These are phyloP conservation scores for Cadophora sp. DNA, from an alignment of 2,329 filamentous ascomycete genomes.

Conservation along the genomic window DNA sequence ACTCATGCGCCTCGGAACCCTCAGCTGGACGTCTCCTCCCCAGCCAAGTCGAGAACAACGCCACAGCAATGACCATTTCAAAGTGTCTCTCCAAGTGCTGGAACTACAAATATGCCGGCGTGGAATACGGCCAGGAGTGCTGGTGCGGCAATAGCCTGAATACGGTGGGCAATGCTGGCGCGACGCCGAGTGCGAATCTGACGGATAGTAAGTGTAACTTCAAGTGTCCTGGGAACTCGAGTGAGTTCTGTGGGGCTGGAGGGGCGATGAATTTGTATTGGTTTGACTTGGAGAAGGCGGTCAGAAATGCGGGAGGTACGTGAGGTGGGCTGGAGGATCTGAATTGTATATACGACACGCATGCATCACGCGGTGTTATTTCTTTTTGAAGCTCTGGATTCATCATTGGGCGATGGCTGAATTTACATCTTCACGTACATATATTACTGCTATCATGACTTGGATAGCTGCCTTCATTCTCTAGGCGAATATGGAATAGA, in stretches of 20 bases:
- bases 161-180: constrained; percentile 18
- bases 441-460: neutral
- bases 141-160: constrained; percentile 47
- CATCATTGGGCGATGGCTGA: too few species aligned
- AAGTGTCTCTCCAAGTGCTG: constrained; percentile 43
- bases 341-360: neutral
- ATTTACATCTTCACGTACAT: too few species aligned
- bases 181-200: constrained; percentile 27
- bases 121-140: constrained; percentile 50
- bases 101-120: constrained; percentile 46
- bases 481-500: neutral
- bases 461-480: neutral
- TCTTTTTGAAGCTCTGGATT: too few species aligned
- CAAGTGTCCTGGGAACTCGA: constrained; percentile 37
- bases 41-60: constrained; percentile 34
- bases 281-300: constrained; percentile 34
- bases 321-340: neutral
- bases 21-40: constrained; percentile 34
- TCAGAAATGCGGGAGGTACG: constrained; percentile 17
- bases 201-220: constrained; percentile 29
- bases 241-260: constrained; percentile 45
- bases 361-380: too few species aligned
- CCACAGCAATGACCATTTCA: constrained; percentile 44
- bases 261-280: constrained; percentile 38
- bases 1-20: constrained; percentile 40